These are phyloP conservation scores for Diutina rugosa DNA, from an alignment of 1,139 yeast genomes.

Conservation along the genomic window DNA sequence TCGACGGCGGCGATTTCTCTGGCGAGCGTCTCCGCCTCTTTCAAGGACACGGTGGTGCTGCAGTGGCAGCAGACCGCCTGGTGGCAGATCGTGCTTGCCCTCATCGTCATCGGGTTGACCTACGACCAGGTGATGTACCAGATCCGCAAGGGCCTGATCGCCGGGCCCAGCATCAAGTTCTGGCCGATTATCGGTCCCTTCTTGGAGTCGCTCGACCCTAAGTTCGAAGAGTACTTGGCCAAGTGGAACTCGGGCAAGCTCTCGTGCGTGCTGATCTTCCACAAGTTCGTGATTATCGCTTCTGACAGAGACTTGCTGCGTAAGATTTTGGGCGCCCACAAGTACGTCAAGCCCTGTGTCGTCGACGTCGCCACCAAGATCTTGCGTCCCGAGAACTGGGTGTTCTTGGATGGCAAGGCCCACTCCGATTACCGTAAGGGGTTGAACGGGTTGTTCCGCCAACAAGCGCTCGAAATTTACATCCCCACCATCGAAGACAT, in stretches of 20 bases:
- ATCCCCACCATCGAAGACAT: conserved; percentile 73
- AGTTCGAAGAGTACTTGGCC: conserved; percentile 82
- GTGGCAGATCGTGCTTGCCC: conserved; percentile 24
- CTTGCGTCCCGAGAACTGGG: conserved; percentile 94
- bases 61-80: neutral
- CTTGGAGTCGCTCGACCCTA: conserved; percentile 89
- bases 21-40: neutral
- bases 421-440: conserved; percentile 89
- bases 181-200: conserved; percentile 98
- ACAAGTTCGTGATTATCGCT: conserved; percentile 93
- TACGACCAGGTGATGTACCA: conserved; percentile 79
- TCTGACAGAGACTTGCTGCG: conserved; percentile 83
- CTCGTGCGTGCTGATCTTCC: conserved; percentile 94
- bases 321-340: conserved; percentile 75
- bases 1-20: neutral
- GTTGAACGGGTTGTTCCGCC: conserved; percentile 78
- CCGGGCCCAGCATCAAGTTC: conserved; percentile 75
- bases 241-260: conserved; percentile 94
- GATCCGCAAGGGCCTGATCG: conserved; percentile 70
- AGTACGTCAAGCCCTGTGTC: conserved; percentile 90
- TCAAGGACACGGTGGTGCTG: neutral
- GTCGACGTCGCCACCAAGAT: conserved; percentile 94
- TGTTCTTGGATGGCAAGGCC: conserved; percentile 88
- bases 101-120: conserved; percentile 38
- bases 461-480: conserved; percentile 70